Base-by-base conservation (phyloP, 1,284 basidiomycete species). In the Lignosus rhinocerotis region DNA sequence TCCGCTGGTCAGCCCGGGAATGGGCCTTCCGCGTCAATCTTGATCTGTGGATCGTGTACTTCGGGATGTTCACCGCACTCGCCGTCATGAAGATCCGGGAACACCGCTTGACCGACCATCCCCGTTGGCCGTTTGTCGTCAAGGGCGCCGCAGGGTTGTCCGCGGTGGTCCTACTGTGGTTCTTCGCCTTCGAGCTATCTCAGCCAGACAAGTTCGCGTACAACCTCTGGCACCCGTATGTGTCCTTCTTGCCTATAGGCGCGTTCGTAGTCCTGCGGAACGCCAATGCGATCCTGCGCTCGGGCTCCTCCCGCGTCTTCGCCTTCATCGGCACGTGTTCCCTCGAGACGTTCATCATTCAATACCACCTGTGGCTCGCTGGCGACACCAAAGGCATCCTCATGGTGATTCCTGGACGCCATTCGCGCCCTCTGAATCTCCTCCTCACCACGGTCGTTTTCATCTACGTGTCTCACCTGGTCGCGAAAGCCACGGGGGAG, bases 331-430 rank as follows among this genome's bases (percentile, higher is more conserved):
- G 93, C 43, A 84, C 80, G 69, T 92, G 90, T 72, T 92, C 90
- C 6, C 79, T 94, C 46, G 92, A 94, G 73, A 89, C 91, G 0
- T 94, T 93, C 71, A 90, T 95, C 69, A 84, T 94, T 63, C 92
- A 96, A 71, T 95, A 89, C 74, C 93, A 96, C 72, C 79, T 93
- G 51, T 95, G 93, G 90, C 80, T 96, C 39, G 93, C 90, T 0
- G 90, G 84, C 5, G 93, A 96, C 69, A 93, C 91, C 17, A 92
- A 92, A 70, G 92, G 91, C 17, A 80, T 95, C 61, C 79, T 96
- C 38, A 75, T 94, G 53, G 82, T 95, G 51, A 75, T 95, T 45
- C 92, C 92, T 0, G 87, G 89, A 19, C 87, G 85, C 6, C 74
- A 73, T 42, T 90, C 87, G 81, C 80, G 93, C 45, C 80, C 85